Base-by-base conservation (phyloP, 306 rosid species). In the Ormosia emarginata region DNA sequence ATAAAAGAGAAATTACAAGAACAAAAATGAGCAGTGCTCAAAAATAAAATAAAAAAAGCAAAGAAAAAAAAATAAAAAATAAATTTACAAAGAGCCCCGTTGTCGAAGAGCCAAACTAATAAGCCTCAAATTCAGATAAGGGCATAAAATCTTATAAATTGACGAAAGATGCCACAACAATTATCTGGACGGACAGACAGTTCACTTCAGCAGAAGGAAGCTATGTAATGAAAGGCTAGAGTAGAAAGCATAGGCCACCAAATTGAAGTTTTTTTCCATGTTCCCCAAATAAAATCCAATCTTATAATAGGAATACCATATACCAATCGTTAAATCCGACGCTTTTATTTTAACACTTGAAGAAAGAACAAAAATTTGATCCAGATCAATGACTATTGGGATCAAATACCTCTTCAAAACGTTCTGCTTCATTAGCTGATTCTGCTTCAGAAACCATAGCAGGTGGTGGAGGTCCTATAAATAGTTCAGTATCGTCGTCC, bases 371-470 rank as follows among this genome's bases (percentile, higher is more conserved):
- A 37, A 37, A 55, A 1, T 2, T 17, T 64, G 53, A 72, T 64
- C 7, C 8, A 43, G n/a, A 81, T 36, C 59, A 52, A 78, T 18
- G 59, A 56, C 17, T 15, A n/a, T 3, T 30, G 36, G 43, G 52
- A 69, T 82, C 62, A 85, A 43, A 72, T 88, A 95, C 99, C 97
- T 95, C 99, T 88, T 95, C 98, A 85, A 93, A 91, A 62, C 97
- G 91, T 81, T 95, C 99, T 10, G 97, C 99, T 68, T 95, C 98
- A 80, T 95, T 93, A 15, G 99, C 97, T 24, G 92, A 91, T 80
- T 87, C 99, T 69, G 93, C 91, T 90, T 93, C 97, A 78, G 91
- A 69, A 84, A 93, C 95, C 87, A 93, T 44, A 64, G 98, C 95
- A 70, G 97, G 97, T 18, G 95, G 98, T 44, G 98, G 87, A 82